A percentile compares a stretch with the other conserved stretches of the same genome.
phyloP scores from a whole-genome alignment of 2,329 filamentous ascomycete genomes.

The Ambrosiella beaveri region DNA sequence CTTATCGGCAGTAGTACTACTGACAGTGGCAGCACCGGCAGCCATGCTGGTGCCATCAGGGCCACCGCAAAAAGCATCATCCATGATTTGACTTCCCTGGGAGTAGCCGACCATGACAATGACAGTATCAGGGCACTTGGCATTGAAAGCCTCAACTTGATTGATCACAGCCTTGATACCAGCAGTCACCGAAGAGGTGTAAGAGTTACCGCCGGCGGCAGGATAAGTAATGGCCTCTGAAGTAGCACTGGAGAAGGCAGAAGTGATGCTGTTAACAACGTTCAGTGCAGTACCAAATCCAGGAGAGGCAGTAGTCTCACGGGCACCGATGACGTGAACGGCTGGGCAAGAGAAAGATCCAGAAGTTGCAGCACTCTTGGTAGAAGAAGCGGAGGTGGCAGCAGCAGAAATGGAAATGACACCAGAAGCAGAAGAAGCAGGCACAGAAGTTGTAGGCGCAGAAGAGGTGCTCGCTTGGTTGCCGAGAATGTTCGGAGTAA shows the following conservation, averaged over 20 bases:
- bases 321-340: slow-evolving; percentile 30
- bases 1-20: slow-evolving; percentile 30
- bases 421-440: background rate
- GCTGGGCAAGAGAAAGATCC: slow-evolving; percentile 19
- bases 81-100: slow-evolving; percentile 47
- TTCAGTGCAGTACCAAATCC: slow-evolving; percentile 35
- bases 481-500: background rate
- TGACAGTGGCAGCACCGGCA: slow-evolving; percentile 26
- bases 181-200: slow-evolving; percentile 38
- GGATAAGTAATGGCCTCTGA: slow-evolving; percentile 40
- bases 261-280: slow-evolving; percentile 32
- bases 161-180: slow-evolving; percentile 41
- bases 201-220: slow-evolving; percentile 45
- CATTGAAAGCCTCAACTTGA: slow-evolving; percentile 41
- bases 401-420: background rate
- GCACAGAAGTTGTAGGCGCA: too few relatives aligned
- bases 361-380: background rate
- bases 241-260: slow-evolving; percentile 31
- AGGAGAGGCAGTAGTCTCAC: slow-evolving; percentile 30
- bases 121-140: slow-evolving; percentile 36
- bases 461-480: background rate
- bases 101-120: slow-evolving; percentile 46
- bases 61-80: slow-evolving; percentile 46
- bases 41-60: slow-evolving; percentile 30
- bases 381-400: background rate